Evolutionary conservation across 305 asterid species (phyloP).

Genomic region (Solanum aculeatissimum): DNA sequence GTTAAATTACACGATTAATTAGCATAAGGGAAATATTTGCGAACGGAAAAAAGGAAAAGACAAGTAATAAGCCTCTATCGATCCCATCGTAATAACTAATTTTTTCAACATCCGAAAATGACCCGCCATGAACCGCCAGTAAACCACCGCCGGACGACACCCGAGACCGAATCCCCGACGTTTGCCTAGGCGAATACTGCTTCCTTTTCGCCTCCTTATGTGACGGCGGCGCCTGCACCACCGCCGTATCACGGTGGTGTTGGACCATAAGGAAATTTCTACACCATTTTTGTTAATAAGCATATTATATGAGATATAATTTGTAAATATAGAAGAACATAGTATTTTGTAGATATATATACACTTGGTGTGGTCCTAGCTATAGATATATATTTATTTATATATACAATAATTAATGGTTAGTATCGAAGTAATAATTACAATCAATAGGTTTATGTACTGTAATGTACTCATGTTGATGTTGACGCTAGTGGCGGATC

Average conservation of each 20-base stretch:
- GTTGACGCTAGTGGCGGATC: no score
- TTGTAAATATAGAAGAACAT: neutral
- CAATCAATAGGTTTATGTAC: neutral
- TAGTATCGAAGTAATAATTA: neutral
- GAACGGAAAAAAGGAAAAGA: conserved; percentile 1
- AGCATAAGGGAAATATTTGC: conserved; percentile 8
- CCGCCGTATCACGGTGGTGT: conserved; percentile 1
- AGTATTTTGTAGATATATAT: neutral
- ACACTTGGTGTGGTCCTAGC: neutral
- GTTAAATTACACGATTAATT: neutral
- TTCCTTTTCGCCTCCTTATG: neutral
- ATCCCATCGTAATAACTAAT: neutral
- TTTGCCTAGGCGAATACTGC: conserved; percentile 1
- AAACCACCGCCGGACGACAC: neutral
- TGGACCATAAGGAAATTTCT: neutral
- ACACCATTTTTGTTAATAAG: neutral
- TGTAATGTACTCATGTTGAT: neutral
- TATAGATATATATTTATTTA: neutral
- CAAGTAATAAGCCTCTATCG: neutral
- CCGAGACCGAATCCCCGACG: neutral
- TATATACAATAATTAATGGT: neutral
- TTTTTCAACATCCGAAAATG: conserved; percentile 1
- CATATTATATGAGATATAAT: neutral
- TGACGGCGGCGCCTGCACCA: neutral
- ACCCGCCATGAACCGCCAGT: conserved; percentile 2